Conservation (phyloP, 345 rosid genomes). For the Dimocarpus longan region DNA sequence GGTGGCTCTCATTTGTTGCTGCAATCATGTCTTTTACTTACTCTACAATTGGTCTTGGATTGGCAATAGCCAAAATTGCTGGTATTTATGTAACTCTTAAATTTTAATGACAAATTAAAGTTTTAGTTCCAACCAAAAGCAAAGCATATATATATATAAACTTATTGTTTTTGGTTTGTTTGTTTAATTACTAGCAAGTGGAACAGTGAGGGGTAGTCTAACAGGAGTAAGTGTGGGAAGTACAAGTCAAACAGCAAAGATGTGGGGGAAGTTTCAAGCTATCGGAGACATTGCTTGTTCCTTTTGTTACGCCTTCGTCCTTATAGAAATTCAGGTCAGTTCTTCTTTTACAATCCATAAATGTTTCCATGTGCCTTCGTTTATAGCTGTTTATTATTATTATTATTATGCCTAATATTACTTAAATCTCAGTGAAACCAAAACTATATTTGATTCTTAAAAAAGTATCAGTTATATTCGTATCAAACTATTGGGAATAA, state of each 20-base stretch:
- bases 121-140: no score
- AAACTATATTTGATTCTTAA: no score
- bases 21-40: constrained; percentile 61
- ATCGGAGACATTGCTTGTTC: constrained; percentile 86
- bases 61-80: constrained; percentile 44
- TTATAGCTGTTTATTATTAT: no score
- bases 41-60: constrained; percentile 51
- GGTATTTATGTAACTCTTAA: constrained; percentile 9
- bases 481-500: no score
- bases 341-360: neutral
- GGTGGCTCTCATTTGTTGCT: constrained; percentile 62
- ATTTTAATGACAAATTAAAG: no score
- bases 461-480: no score
- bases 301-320: constrained; percentile 66
- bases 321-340: constrained; percentile 79
- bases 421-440: no score
- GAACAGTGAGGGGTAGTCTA: constrained; percentile 62
- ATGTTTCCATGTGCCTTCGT: no score
- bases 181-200: constrained; percentile 30
- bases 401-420: no score
- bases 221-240: constrained; percentile 69
- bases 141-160: no score
- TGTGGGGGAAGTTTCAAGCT: constrained; percentile 78
- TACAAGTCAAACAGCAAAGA: constrained; percentile 62
- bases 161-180: no score